Percentiles rank a stretch among this genome's conserved stretches.
Conservation (phyloP, 352 stramenopile genomes). For the Globisporangium recalcitrans region DNA sequence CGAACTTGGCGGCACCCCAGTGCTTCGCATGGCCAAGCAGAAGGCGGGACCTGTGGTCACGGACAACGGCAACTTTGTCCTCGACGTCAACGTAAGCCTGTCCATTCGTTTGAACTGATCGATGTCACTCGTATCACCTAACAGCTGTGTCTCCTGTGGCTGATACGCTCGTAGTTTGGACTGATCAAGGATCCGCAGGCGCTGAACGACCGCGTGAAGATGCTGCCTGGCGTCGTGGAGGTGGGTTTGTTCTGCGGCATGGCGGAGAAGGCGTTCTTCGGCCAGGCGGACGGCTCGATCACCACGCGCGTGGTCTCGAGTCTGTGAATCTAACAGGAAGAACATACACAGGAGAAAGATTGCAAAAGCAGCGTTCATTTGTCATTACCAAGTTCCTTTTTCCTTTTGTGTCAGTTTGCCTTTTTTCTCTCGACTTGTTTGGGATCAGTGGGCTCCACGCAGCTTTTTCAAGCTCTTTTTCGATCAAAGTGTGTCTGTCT, state of each 20-base stretch:
- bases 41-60: conserved; percentile 96
- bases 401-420: not conserved
- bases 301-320: conserved; percentile 46
- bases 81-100: conserved; percentile 66
- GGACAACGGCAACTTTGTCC: conserved; percentile 93
- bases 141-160: not conserved
- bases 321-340: conserved; percentile 15
- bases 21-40: conserved; percentile 82
- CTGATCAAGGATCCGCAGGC: conserved; percentile 58
- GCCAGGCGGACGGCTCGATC: conserved; percentile 77
- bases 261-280: conserved; percentile 86
- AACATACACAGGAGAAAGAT: not conserved
- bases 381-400: not conserved
- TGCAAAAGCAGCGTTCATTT: not conserved
- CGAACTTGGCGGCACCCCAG: conserved; percentile 43
- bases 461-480: not conserved
- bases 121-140: not conserved
- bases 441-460: not conserved
- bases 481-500: not conserved
- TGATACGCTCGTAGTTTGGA: conserved; percentile 42
- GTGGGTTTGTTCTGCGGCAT: conserved; percentile 88
- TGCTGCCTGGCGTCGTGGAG: conserved; percentile 85
- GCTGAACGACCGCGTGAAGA: conserved; percentile 65
- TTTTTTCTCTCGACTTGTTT: not conserved
- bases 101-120: not conserved